Evolutionary conservation across 257 asterid genomes (phyloP).

Genomic region (Osmanthus fragrans): DNA sequence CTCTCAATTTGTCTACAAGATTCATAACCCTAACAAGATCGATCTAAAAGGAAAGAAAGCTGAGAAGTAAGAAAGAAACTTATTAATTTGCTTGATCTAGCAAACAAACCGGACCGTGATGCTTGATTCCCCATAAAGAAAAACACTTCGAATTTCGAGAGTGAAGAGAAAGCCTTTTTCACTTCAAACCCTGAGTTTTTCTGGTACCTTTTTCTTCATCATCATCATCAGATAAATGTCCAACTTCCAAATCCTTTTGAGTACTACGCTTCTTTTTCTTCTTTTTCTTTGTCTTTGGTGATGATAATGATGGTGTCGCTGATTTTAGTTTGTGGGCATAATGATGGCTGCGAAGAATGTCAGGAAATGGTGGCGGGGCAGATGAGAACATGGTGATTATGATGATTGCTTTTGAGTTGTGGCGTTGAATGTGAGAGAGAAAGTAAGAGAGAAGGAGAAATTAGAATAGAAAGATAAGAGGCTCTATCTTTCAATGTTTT

Average conservation of each 20-base stretch:
- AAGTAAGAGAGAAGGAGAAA: not conserved
- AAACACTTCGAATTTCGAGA: slow-evolving; percentile 9
- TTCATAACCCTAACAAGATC: slow-evolving; percentile 12
- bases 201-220: slow-evolving; percentile 8
- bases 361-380: not conserved
- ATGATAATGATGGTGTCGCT: slow-evolving; percentile 38
- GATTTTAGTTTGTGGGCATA: slow-evolving; percentile 33
- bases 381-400: slow-evolving; percentile 26
- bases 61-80: not conserved
- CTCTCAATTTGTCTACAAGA: not conserved
- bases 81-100: slow-evolving; percentile 16
- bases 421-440: slow-evolving; percentile 24
- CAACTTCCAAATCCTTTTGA: too few species aligned
- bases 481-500: slow-evolving; percentile 27
- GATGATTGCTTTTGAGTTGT: slow-evolving; percentile 39
- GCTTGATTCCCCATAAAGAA: slow-evolving; percentile 60
- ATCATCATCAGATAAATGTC: slow-evolving; percentile 13
- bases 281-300: not conserved
- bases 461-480: too few species aligned
- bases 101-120: slow-evolving; percentile 58
- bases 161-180: slow-evolving; percentile 15
- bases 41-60: not conserved
- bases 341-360: slow-evolving; percentile 36
- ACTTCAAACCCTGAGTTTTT: not conserved
- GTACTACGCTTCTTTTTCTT: not conserved